Conservation (phyloP, 768 basidiomycete species). For the Leccinum longicurvipes region DNA sequence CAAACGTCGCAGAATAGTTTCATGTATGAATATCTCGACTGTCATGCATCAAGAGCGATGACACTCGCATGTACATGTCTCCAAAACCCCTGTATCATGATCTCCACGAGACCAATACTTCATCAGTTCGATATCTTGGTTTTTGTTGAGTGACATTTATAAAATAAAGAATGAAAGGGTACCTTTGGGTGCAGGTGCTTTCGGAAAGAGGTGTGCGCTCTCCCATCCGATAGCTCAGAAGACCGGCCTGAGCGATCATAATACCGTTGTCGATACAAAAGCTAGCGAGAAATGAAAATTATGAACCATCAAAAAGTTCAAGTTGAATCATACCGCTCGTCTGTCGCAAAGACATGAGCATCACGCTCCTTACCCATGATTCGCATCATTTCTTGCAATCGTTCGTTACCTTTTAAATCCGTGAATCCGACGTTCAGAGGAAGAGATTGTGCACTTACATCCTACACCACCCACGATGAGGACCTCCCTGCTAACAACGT, state of each 20-base stretch:
- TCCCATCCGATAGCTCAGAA: constrained; percentile 91
- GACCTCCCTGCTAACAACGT: constrained; percentile 93
- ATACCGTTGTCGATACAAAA: constrained; percentile 99
- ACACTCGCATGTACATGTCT: background rate
- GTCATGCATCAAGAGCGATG: background rate
- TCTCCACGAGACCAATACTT: constrained; percentile 91
- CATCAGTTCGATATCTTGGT: constrained; percentile 86
- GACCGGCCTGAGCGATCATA: constrained; percentile 98
- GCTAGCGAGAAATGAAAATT: constrained; percentile 39
- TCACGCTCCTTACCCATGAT: constrained; percentile 91
- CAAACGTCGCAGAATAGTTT: constrained; percentile 40
- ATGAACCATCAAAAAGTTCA: background rate
- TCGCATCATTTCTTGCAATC: constrained; percentile 98
- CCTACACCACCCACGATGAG: constrained; percentile 99
- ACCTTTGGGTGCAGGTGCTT: constrained; percentile 90
- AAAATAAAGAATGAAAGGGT: constrained; percentile 10
- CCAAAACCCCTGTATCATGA: constrained; percentile 17
- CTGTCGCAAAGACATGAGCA: constrained; percentile 90
- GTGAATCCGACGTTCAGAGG: background rate
- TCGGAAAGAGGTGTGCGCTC: constrained; percentile 69
- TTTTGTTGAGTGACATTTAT: constrained; percentile 7
- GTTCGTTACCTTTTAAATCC: constrained; percentile 68
- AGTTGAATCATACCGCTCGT: constrained; percentile 68
- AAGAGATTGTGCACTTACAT: constrained; percentile 55
- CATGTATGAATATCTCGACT: background rate